Conservation (phyloP, 192 early-diverging fungal genomes). For the Backusella sp. region DNA sequence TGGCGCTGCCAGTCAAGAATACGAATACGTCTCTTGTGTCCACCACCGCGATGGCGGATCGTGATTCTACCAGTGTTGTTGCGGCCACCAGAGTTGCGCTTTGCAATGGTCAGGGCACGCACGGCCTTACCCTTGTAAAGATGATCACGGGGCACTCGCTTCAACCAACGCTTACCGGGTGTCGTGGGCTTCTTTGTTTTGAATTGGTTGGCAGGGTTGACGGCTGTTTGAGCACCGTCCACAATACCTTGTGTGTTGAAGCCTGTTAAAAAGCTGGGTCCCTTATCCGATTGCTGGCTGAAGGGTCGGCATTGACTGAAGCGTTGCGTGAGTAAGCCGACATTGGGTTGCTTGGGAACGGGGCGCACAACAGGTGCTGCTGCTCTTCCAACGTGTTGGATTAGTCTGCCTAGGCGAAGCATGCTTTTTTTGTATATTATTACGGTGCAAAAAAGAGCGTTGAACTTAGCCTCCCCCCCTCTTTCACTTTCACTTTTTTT, state of each 20-base stretch:
- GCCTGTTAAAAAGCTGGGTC: constrained; percentile 20
- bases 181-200: constrained; percentile 92
- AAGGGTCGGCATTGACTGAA: constrained; percentile 24
- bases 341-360: background rate
- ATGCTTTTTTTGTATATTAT: background rate
- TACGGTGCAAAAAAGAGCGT: background rate
- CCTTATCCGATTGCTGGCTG: background rate
- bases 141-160: constrained; percentile 82
- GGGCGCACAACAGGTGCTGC: too few species aligned
- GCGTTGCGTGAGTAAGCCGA: background rate
- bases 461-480: background rate
- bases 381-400: constrained; percentile 8
- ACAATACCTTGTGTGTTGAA: constrained; percentile 27
- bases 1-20: constrained; percentile 84
- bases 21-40: constrained; percentile 85
- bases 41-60: constrained; percentile 90
- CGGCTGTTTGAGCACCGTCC: constrained; percentile 12
- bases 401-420: constrained; percentile 9
- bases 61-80: constrained; percentile 90
- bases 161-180: constrained; percentile 82
- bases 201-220: constrained; percentile 60
- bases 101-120: constrained; percentile 77
- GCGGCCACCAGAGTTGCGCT: constrained; percentile 81
- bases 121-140: constrained; percentile 85
- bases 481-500: background rate